Evolutionary conservation across 2,329 filamentous ascomycete genomes (phyloP).

Genomic region (Coniochaeta sp.): DNA sequence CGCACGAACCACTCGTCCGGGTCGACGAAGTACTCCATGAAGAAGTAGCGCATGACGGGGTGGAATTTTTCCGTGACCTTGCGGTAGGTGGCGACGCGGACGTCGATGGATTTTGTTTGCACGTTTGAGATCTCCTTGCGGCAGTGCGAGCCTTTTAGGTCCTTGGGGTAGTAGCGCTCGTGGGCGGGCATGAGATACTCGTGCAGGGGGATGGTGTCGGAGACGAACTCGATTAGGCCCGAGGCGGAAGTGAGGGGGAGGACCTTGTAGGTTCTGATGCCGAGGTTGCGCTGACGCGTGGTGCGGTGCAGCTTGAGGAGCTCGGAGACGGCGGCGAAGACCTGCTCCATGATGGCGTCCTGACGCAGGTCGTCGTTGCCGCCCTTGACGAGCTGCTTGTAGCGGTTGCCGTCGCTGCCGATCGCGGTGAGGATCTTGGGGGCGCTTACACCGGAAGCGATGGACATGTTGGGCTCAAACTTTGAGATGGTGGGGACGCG

Average conservation of each 20-base stretch:
- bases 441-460: slow-evolving; percentile 84
- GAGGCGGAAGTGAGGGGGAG: slow-evolving; percentile 77
- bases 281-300: slow-evolving; percentile 81
- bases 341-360: slow-evolving; percentile 98
- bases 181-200: slow-evolving; percentile 91
- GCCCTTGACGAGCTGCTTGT: slow-evolving; percentile 91
- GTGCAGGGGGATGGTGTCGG: slow-evolving; percentile 84
- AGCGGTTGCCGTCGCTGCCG: slow-evolving; percentile 68
- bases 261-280: slow-evolving; percentile 95
- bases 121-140: slow-evolving; percentile 72
- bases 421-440: slow-evolving; percentile 87
- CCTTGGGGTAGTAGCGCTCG: slow-evolving; percentile 75
- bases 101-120: slow-evolving; percentile 61
- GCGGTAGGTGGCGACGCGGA: slow-evolving; percentile 67
- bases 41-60: slow-evolving; percentile 94
- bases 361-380: slow-evolving; percentile 94
- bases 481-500: slow-evolving; percentile 65
- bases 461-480: slow-evolving; percentile 69
- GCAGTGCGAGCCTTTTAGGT: slow-evolving; percentile 69
- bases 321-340: slow-evolving; percentile 91
- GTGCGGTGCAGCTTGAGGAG: slow-evolving; percentile 79
- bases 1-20: slow-evolving; percentile 94
- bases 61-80: slow-evolving; percentile 76
- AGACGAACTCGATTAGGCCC: slow-evolving; percentile 95
- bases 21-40: slow-evolving; percentile 88